Percentiles rank a stretch among this genome's conserved stretches.
phyloP scores from a whole-genome alignment of 352 stramenopile species.

The Pythium guiyangense region DNA sequence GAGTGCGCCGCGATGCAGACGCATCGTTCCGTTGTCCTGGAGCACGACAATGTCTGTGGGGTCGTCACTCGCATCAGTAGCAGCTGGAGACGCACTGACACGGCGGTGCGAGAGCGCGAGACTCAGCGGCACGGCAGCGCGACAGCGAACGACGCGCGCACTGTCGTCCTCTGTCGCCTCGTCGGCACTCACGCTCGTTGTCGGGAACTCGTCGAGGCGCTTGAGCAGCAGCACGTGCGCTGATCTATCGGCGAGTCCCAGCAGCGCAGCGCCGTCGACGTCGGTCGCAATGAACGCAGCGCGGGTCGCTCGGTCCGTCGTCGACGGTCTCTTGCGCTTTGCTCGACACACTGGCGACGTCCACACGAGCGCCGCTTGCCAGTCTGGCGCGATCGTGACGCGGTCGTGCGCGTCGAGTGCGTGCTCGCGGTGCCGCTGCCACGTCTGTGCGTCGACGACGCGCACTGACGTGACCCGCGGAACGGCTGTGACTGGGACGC shows the following conservation, averaged over 20 bases:
- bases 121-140: slow-evolving; percentile 34
- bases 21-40: slow-evolving; percentile 20
- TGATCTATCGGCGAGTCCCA: slow-evolving; percentile 46
- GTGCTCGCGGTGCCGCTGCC: slow-evolving; percentile 25
- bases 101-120: neutral
- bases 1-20: slow-evolving; percentile 28
- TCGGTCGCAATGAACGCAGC: slow-evolving; percentile 34
- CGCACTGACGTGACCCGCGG: slow-evolving; percentile 14
- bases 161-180: neutral
- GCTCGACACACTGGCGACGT: slow-evolving; percentile 20
- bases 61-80: neutral
- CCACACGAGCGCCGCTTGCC: slow-evolving; percentile 27
- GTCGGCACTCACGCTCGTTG: neutral
- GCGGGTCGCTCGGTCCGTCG: slow-evolving; percentile 3
- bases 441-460: slow-evolving; percentile 36
- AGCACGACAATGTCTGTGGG: slow-evolving; percentile 40
- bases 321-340: neutral
- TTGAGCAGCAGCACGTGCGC: slow-evolving; percentile 29
- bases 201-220: slow-evolving; percentile 7
- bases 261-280: slow-evolving; percentile 13
- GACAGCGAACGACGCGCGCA: slow-evolving; percentile 24
- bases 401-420: slow-evolving; percentile 17
- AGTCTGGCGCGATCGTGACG: slow-evolving; percentile 41
- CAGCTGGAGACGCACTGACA: too few species aligned
- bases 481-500: slow-evolving; percentile 1